Evolutionary conservation across 1,284 basidiomycete genomes (phyloP).

Genomic region (Ustilago vetiveriae): DNA sequence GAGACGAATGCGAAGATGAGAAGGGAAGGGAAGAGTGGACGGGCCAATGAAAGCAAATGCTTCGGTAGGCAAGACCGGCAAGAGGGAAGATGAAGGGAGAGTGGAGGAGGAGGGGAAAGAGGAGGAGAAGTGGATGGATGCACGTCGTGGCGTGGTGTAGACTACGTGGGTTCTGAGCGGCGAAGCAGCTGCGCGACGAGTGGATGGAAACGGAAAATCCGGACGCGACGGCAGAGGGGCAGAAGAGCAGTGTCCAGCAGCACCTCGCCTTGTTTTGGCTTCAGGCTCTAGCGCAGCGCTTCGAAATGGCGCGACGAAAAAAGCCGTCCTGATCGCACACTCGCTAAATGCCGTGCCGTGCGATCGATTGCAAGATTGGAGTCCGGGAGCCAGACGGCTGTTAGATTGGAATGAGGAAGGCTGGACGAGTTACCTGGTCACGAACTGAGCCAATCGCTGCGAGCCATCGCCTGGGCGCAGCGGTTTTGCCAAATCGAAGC

Average conservation of each 20-base stretch:
- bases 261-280: background rate
- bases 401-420: too few relatives aligned
- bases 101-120: constrained; percentile 2
- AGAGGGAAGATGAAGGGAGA: background rate
- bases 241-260: constrained; percentile 2
- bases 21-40: constrained; percentile 7
- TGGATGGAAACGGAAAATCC: background rate
- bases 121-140: constrained; percentile 39
- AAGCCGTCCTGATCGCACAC: constrained; percentile 6
- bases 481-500: constrained; percentile 6
- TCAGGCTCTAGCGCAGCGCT: background rate
- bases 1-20: constrained; percentile 6
- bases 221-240: constrained; percentile 9
- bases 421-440: too few relatives aligned
- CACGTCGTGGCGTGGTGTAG: constrained; percentile 9
- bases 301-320: constrained; percentile 3
- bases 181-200: background rate
- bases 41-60: background rate
- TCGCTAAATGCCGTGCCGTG: constrained; percentile 2
- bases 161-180: background rate
- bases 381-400: too few relatives aligned
- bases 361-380: constrained; percentile 13
- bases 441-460: constrained; percentile 17
- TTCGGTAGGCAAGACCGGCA: constrained; percentile 1
- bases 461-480: too few relatives aligned